Evolutionary conservation across 2,329 filamentous ascomycete species (phyloP), one percentile per base, ranked within the genome.

Genomic region (Arachnomyces sp.): DNA sequence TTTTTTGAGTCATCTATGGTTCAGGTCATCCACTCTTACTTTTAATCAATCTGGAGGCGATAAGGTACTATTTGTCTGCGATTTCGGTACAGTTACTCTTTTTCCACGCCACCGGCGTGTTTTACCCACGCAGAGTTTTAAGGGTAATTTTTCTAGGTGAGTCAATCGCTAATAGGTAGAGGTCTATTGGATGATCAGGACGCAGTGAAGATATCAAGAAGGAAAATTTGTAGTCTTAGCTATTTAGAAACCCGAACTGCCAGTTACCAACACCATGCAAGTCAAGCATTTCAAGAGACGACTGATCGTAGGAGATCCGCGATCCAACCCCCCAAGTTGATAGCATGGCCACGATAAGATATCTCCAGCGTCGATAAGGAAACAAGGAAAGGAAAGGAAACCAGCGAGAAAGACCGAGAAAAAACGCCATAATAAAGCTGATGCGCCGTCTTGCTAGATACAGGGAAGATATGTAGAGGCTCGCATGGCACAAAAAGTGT

Each of bases 211-310:
- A 9, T 25, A 5, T 25, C 9, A 9, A 25, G 21, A 25, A 25
- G 5, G n/a, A 46, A 48, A 47, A 48, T 45, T 51, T 47, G 45
- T 48, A 48, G 49, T 47, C 53, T 51, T 48, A 53, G 45, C 48
- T 45, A 50, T 48, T 48, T 52, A 56, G 55, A 56, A 56, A 52
- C 53, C 55, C 54, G 50, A 28, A 28, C 25, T 25, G 16, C 4
- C 35, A 21, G 9, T 15, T 28, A 21, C 15, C 9, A 5, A 25
- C 21, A 25, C 21, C 21, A 25, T 25, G 5, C 9, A 25, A 25
- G 9, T 25, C 21, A 25, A n/a, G n/a, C n/a, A n/a, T n/a, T n/a
- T n/a, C n/a, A n/a, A n/a, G n/a, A n/a, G n/a, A n/a, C n/a, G n/a
- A n/a, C n/a, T n/a, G n/a, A n/a, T n/a, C n/a, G n/a, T n/a, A n/a